Conservation (phyloP, 139 green algal species). For the Chlamydomonas urium region DNA sequence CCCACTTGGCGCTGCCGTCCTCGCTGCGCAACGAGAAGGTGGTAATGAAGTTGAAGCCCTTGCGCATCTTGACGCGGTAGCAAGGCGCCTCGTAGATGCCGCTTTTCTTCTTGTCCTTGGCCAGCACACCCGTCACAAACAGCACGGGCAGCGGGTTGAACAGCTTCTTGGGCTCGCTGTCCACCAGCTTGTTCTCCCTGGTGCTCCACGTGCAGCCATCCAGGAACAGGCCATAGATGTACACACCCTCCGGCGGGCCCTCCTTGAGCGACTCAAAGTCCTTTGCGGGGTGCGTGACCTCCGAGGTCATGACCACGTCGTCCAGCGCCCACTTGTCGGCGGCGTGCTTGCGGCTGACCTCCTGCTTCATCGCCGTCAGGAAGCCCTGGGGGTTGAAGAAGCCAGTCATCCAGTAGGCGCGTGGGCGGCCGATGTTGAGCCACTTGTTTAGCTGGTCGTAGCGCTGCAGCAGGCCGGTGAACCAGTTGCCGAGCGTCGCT, state of each 20-base stretch:
- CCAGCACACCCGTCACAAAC: constrained; percentile 79
- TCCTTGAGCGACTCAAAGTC: constrained; percentile 81
- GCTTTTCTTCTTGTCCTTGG: constrained; percentile 69
- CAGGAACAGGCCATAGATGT: constrained; percentile 88
- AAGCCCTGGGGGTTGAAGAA: constrained; percentile 95
- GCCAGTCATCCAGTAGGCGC: constrained; percentile 89
- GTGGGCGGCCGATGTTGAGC: constrained; percentile 81
- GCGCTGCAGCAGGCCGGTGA: constrained; percentile 78
- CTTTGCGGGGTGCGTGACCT: constrained; percentile 83
- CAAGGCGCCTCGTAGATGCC: constrained; percentile 72
- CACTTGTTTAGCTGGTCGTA: constrained; percentile 91
- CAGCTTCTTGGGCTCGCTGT: constrained; percentile 90
- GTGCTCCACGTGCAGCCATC: constrained; percentile 88
- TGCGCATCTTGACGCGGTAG: constrained; percentile 83
- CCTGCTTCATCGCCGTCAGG: constrained; percentile 90
- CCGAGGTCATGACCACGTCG: constrained; percentile 85
- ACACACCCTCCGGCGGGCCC: constrained; percentile 81
- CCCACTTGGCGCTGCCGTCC: constrained; percentile 80
- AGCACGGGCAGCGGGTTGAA: constrained; percentile 82
- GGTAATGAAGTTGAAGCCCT: constrained; percentile 82
- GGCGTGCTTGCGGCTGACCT: constrained; percentile 82
- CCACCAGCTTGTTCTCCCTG: constrained; percentile 79
- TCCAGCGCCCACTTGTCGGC: constrained; percentile 93
- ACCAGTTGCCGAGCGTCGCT: constrained; percentile 80
- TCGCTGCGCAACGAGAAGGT: constrained; percentile 81